phyloP scores from a whole-genome alignment of 2,329 filamentous ascomycete genomes.

The Paraconiothyrium sp. region DNA sequence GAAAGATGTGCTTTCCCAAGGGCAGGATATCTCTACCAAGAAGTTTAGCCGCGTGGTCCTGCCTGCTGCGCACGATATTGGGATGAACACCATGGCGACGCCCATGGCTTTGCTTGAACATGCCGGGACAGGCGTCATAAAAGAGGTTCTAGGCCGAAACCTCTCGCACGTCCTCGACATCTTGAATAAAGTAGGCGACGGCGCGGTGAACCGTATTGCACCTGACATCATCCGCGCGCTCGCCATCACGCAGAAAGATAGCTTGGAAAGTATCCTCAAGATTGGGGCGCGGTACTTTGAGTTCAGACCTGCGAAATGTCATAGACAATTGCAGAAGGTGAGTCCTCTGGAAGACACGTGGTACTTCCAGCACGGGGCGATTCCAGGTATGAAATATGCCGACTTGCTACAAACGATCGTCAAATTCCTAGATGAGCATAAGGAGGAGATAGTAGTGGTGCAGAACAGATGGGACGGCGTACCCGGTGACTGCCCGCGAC shows the following conservation, averaged over 20 bases:
- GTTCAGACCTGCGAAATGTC: conserved; percentile 61
- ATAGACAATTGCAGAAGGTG: conserved; percentile 51
- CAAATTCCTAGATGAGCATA: conserved; percentile 53
- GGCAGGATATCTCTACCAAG: conserved; percentile 50
- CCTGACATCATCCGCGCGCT: conserved; percentile 59
- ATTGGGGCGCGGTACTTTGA: conserved; percentile 64
- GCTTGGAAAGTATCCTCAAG: conserved; percentile 54
- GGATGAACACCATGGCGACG: conserved; percentile 63
- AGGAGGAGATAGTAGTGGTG: conserved; percentile 59
- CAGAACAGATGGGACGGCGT: conserved; percentile 63
- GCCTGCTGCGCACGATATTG: conserved; percentile 59
- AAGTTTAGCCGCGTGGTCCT: conserved; percentile 58
- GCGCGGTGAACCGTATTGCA: conserved; percentile 40
- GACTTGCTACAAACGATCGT: conserved; percentile 55
- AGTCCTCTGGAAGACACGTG: conserved; percentile 55
- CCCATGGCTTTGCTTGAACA: conserved; percentile 52
- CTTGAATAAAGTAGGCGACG: conserved; percentile 41
- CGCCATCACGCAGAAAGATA: conserved; percentile 63
- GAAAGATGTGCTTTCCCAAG: conserved; percentile 52
- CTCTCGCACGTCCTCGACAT: conserved; percentile 36
- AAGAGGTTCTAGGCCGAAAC: conserved; percentile 39
- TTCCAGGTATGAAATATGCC: conserved; percentile 61
- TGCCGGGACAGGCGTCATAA: conserved; percentile 42
- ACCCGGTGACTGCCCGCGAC: conserved; percentile 56
- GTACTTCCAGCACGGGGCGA: conserved; percentile 63